Evolutionary conservation across 805 yeast genomes (phyloP).

Genomic region (Starmera dryadoides): DNA sequence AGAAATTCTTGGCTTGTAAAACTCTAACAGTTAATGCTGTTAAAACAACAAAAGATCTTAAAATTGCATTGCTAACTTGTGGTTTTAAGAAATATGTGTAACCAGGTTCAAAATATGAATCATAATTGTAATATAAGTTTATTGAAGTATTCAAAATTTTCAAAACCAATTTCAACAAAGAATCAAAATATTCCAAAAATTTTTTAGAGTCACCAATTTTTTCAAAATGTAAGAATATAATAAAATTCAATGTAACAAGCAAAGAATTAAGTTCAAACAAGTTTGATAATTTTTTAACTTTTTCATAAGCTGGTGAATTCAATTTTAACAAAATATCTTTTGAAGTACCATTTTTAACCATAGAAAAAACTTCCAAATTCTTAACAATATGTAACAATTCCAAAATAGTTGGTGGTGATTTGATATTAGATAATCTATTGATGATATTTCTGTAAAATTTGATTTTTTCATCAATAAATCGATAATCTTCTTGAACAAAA

Average conservation of each 20-base stretch:
- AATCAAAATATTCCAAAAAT: constrained; percentile 28
- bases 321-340: constrained; percentile 9
- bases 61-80: constrained; percentile 6
- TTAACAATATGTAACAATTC: constrained; percentile 25
- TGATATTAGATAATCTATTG: constrained; percentile 24
- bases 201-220: constrained; percentile 17
- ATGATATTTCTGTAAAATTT: constrained; percentile 25
- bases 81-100: constrained; percentile 38
- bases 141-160: constrained; percentile 27
- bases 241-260: constrained; percentile 26
- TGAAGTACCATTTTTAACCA: constrained; percentile 20
- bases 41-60: constrained; percentile 8
- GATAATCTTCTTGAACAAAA: constrained; percentile 25
- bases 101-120: constrained; percentile 32
- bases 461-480: constrained; percentile 24
- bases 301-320: constrained; percentile 7
- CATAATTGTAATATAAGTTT: constrained; percentile 25
- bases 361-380: constrained; percentile 27
- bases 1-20: constrained; percentile 10
- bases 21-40: constrained; percentile 7
- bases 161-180: constrained; percentile 19
- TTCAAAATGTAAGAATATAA: constrained; percentile 35
- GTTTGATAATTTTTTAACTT: constrained; percentile 17
- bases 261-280: constrained; percentile 22
- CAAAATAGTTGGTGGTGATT: constrained; percentile 24